Conservation (phyloP, 1,284 basidiomycete species). For the Melanopsichium pennsylvanicum region DNA sequence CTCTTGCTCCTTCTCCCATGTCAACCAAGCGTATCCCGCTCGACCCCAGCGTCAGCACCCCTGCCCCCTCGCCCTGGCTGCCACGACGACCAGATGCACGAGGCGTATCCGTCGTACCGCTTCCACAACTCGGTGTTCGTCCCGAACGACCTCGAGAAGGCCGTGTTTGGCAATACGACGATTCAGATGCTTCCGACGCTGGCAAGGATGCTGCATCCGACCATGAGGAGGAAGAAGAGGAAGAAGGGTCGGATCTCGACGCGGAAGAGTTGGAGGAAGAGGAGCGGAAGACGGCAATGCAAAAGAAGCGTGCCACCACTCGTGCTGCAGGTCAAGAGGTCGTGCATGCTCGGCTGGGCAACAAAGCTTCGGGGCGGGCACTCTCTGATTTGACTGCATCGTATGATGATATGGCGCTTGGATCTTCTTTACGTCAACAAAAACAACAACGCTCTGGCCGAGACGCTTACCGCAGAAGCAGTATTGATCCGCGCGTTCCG, state of each 20-base stretch:
- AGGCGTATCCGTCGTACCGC: conserved; percentile 57
- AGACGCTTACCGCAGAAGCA: conserved; percentile 8
- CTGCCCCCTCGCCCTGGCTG: conserved; percentile 51
- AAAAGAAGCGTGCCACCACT: conserved; percentile 62
- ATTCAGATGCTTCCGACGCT: conserved; percentile 35
- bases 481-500: conserved; percentile 15
- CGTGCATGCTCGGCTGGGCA: conserved; percentile 45
- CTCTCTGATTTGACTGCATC: conserved; percentile 33
- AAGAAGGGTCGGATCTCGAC: conserved; percentile 51
- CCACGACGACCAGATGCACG: conserved; percentile 61
- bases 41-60: conserved; percentile 55
- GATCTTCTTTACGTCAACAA: neutral
- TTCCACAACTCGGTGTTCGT: conserved; percentile 60
- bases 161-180: conserved; percentile 55
- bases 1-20: conserved; percentile 17
- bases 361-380: conserved; percentile 28
- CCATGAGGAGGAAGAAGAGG: conserved; percentile 42
- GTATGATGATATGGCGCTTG: conserved; percentile 36
- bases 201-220: conserved; percentile 16
- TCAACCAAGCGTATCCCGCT: conserved; percentile 28
- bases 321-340: conserved; percentile 61
- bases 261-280: conserved; percentile 58
- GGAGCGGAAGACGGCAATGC: conserved; percentile 52
- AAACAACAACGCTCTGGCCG: conserved; percentile 5
- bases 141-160: conserved; percentile 61